Conservation (phyloP, 1,139 yeast species). For the Protomyces arabidopsidicola region DNA sequence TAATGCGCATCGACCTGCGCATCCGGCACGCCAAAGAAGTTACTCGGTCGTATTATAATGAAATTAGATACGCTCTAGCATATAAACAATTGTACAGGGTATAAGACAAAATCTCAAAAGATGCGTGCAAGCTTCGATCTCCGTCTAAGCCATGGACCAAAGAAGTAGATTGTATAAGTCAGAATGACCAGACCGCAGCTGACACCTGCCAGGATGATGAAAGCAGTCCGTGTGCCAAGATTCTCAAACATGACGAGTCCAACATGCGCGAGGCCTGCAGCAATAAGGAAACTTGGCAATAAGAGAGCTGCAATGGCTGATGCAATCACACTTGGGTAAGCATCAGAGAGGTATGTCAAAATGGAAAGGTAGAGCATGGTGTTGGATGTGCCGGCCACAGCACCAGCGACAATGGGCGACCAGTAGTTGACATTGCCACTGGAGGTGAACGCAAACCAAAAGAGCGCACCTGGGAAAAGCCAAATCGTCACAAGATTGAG, state of each 20-base stretch:
- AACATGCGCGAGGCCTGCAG: conserved; percentile 27
- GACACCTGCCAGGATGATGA: conserved; percentile 21
- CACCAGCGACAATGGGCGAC: conserved; percentile 33
- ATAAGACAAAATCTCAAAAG: background rate
- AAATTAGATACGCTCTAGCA: background rate
- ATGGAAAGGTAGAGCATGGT: conserved; percentile 42
- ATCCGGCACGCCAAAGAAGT: background rate
- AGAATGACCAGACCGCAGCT: conserved; percentile 19
- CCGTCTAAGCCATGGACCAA: conserved; percentile 23
- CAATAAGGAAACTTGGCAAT: conserved; percentile 26
- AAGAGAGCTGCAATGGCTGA: conserved; percentile 58
- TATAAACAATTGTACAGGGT: background rate
- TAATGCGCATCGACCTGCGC: background rate
- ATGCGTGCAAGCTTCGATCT: conserved; percentile 19
- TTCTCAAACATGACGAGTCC: conserved; percentile 28
- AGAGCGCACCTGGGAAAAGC: conserved; percentile 28
- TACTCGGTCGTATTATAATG: background rate
- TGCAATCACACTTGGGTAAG: conserved; percentile 54
- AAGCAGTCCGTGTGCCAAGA: conserved; percentile 25
- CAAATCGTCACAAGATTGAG: conserved; percentile 17
- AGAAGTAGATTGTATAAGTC: conserved; percentile 26
- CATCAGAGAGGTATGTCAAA: conserved; percentile 51
- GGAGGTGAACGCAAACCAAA: conserved; percentile 35
- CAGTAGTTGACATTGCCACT: conserved; percentile 30
- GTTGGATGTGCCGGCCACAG: conserved; percentile 31